phyloP scores from a whole-genome alignment of 495 filamentous ascomycete genomes.

The Chaetomium tenue region DNA sequence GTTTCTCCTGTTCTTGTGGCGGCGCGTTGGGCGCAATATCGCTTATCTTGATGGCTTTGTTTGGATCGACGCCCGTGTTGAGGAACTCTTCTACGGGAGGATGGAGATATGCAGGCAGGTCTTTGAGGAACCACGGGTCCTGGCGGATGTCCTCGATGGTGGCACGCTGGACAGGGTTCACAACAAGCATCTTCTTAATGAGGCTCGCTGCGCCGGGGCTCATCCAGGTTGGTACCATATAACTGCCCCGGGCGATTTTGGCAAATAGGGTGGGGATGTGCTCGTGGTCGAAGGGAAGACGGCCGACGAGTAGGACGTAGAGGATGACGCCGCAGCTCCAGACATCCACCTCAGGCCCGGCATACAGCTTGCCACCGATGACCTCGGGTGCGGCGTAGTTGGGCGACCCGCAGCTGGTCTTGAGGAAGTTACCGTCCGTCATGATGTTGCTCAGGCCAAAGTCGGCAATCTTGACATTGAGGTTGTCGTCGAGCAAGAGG shows the following conservation, averaged over 20 bases:
- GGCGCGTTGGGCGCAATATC: slow-evolving; percentile 76
- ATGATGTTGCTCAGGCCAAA: slow-evolving; percentile 99
- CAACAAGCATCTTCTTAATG: slow-evolving; percentile 90
- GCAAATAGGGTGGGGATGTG: slow-evolving; percentile 56
- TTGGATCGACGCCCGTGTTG: slow-evolving; percentile 86
- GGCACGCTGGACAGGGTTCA: slow-evolving; percentile 89
- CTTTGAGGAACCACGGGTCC: slow-evolving; percentile 91
- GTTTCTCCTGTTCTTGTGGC: slow-evolving; percentile 74
- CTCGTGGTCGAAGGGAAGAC: slow-evolving; percentile 95
- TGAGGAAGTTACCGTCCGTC: slow-evolving; percentile 98
- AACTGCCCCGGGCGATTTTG: slow-evolving; percentile 63
- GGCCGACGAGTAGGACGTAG: slow-evolving; percentile 88
- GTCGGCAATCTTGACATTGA: slow-evolving; percentile 98
- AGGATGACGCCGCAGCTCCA: slow-evolving; percentile 99
- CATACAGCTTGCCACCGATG: slow-evolving; percentile 95
- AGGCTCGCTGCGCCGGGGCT: slow-evolving; percentile 78
- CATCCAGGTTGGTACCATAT: slow-evolving; percentile 83
- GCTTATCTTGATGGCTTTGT: slow-evolving; percentile 79
- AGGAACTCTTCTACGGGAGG: slow-evolving; percentile 91
- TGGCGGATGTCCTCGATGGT: slow-evolving; percentile 90
- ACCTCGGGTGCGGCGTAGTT: slow-evolving; percentile 98
- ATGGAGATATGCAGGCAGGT: slow-evolving; percentile 79
- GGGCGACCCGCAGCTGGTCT: slow-evolving; percentile 95
- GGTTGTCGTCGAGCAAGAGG: slow-evolving; percentile 82
- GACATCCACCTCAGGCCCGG: slow-evolving; percentile 95